These are phyloP conservation scores for Populus hybrid DNA, from an alignment of 441 rosid species.

Conservation along the genomic window DNA sequence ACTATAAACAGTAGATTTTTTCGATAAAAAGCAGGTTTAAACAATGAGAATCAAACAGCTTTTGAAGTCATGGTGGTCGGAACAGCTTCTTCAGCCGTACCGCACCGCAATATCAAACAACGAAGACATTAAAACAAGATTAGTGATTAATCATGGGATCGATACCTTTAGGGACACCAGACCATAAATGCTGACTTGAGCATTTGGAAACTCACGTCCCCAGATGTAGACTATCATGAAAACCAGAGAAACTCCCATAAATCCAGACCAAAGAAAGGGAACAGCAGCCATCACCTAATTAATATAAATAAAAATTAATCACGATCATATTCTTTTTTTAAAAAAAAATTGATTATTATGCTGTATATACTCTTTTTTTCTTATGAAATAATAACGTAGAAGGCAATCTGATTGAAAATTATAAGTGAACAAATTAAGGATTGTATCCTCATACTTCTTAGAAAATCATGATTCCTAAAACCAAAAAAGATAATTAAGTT, in stretches of 20 bases:
- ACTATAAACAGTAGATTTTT: too few relatives aligned
- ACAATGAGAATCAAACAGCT: too few relatives aligned
- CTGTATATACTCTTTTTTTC: not conserved
- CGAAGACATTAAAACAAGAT: not conserved
- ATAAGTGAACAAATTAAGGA: too few relatives aligned
- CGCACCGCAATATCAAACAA: too few relatives aligned
- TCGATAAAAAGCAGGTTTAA: too few relatives aligned
- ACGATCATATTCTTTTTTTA: not conserved
- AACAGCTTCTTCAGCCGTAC: too few relatives aligned
- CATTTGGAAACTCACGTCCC: slow-evolving; percentile 61
- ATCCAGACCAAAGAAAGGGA: slow-evolving; percentile 45
- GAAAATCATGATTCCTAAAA: too few relatives aligned
- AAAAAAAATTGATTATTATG: not conserved
- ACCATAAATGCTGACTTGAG: slow-evolving; percentile 49
- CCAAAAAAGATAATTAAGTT: too few relatives aligned
- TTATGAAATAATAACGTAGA: not conserved
- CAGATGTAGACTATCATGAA: slow-evolving; percentile 63
- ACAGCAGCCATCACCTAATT: slow-evolving; percentile 44
- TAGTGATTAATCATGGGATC: not conserved
- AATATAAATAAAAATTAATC: not conserved
- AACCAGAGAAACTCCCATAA: slow-evolving; percentile 57
- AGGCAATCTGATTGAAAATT: too few relatives aligned
- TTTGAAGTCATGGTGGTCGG: too few relatives aligned
- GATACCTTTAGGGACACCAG: slow-evolving; percentile 56
- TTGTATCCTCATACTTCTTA: too few relatives aligned